Base-by-base conservation (phyloP, 495 filamentous ascomycete genomes). In the Neurospora africana region DNA sequence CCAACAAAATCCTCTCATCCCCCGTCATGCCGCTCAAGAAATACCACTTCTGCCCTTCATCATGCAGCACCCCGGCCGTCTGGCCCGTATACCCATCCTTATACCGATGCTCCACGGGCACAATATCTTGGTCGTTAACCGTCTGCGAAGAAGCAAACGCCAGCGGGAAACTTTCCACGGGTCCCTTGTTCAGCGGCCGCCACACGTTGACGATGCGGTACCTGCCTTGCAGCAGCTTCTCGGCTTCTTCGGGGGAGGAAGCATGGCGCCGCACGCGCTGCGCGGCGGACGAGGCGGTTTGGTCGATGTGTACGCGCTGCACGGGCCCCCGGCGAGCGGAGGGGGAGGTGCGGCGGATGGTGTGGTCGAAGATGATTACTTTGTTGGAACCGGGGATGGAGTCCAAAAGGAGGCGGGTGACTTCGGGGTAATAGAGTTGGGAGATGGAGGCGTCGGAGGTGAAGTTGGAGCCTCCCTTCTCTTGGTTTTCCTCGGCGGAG, bases 151-250 rank as follows among this genome's bases (percentile, higher is more conserved):
- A 87, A 0, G 91, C 92, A 74, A 93, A 90, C 0, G 86, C 93
- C 2, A 97, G 82, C 33, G 93, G 93, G 58, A 81, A 84, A 0
- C 87, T 83, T 74, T 90, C 87, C 0, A 97, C 88, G 0, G 91
- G 88, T n/a, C 85, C 85, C 73, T 77, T 73, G 75, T 91, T 92
- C 13, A 97, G 80, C 0, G 93, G 90, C 0, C 92, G 85, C 93
- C 93, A 97, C 13, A 97, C 91, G 77, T 97, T 97, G 74, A 97
- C 86, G 74, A 97, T 92, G 65, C 93, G 87, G 82, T 91, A 92
- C 0, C 93, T 86, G 1, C 85, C 87, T 15, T 83, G 71, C 0
- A 92, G 83, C 0, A 93, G 82, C 30, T 75, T 74, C 11, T 87
- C 86, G 0, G 91, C 89, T 4, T 87, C 82, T 10, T 86, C 85